Evolutionary conservation across 768 basidiomycete species (phyloP), one percentile per base, ranked within the genome.

Genomic region (Pulveroboletus sp.): DNA sequence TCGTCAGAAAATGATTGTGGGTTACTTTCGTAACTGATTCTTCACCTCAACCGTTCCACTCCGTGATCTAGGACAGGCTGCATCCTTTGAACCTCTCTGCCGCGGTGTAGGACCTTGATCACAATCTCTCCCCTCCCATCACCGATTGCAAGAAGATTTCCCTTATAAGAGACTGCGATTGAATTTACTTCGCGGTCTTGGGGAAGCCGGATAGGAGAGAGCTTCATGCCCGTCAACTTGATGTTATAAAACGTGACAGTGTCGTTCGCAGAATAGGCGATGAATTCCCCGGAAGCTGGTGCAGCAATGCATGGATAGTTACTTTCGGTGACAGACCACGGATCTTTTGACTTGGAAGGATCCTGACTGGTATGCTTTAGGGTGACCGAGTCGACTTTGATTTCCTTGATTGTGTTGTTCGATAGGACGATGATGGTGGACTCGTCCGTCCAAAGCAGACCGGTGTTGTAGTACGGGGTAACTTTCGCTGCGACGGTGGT

Each of bases 401-500:
- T n/a, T n/a, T n/a, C n/a, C 19, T 37, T 37, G 49, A 47, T 32
- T 24, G 27, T 19, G 10, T 34, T 26, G 31, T 45, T 35, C 27
- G 55, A 41, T 17, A 53, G 29, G 20, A 43, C 24, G 12, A 57
- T 36, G 8, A 57, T n/a, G n/a, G n/a, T 44, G 23, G 6, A 3
- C 2, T 23, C 29, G 17, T 37, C 32, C 17, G 34, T 27, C 55
- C 55, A 57, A 17, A 57, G 42, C 5, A 56, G 55, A 4, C 49
- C 55, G 2, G 49, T 51, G 26, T 55, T 55, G n/a, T 56, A 56
- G 38, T 47, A 47, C 20, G 45, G 41, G 4, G 45, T 47, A 14
- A 57, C 50, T 12, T 40, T 52, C 36, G n/a, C 49, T 27, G 17
- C 2, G 12, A 53, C 35, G 6, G 29, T 13, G 23, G 13, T 31